phyloP scores from a whole-genome alignment of 805 yeast genomes.

The Jamesozyma hellenica region DNA sequence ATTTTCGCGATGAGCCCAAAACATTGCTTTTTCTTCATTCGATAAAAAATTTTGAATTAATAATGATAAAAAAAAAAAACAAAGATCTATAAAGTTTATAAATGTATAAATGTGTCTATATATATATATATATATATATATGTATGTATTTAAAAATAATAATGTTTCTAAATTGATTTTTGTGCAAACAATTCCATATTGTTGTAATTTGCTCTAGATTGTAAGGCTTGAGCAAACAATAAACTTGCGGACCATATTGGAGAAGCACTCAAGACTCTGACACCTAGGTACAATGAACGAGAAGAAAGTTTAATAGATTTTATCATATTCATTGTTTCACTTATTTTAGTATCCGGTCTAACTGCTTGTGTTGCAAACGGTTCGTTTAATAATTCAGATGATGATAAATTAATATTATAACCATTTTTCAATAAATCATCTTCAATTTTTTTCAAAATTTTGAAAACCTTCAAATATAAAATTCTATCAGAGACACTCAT shows the following conservation, averaged over 20 bases:
- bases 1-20: too few species aligned
- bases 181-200: slow-evolving; percentile 2
- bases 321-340: slow-evolving; percentile 39
- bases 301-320: slow-evolving; percentile 40
- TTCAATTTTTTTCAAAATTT: slow-evolving; percentile 51
- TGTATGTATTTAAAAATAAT: too few species aligned
- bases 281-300: slow-evolving; percentile 55
- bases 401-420: slow-evolving; percentile 37
- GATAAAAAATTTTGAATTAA: too few species aligned
- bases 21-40: too few species aligned
- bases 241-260: slow-evolving; percentile 78
- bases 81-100: too few species aligned
- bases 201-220: slow-evolving; percentile 45
- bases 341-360: slow-evolving; percentile 35
- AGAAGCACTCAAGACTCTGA: slow-evolving; percentile 67
- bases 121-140: too few species aligned
- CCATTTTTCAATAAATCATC: slow-evolving; percentile 43
- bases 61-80: too few species aligned
- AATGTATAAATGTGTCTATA: too few species aligned
- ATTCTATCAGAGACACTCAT: slow-evolving; percentile 45
- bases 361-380: slow-evolving; percentile 50
- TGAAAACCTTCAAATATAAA: slow-evolving; percentile 56
- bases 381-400: slow-evolving; percentile 45
- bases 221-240: slow-evolving; percentile 68
- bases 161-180: too few species aligned